A percentile compares a stretch with the other conserved stretches of the same genome.
Conservation (phyloP, 2,329 filamentous ascomycete genomes). For the Aureobasidium sp. region DNA sequence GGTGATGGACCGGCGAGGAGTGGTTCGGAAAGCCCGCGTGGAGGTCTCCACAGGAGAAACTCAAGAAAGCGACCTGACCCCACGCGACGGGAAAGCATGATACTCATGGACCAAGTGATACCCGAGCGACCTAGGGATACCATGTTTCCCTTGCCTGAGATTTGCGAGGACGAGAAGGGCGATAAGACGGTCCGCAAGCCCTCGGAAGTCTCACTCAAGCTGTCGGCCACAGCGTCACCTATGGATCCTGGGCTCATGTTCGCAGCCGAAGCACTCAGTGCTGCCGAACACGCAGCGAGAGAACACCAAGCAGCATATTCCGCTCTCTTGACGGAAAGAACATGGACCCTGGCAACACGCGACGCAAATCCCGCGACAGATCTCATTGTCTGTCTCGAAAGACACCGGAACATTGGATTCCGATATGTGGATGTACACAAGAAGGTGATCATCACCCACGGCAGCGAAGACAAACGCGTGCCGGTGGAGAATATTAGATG, state of each 20-base stretch:
- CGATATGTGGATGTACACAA: conserved; percentile 96
- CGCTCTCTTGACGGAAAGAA: conserved; percentile 86
- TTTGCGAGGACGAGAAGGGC: conserved; percentile 26
- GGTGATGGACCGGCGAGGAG: conserved; percentile 22
- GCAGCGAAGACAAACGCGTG: conserved; percentile 88
- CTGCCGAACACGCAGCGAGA: conserved; percentile 70
- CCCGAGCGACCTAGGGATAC: conserved; percentile 37
- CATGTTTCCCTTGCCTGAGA: conserved; percentile 32
- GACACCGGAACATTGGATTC: conserved; percentile 92
- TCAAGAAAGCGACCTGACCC: conserved; percentile 31
- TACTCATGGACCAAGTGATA: conserved; percentile 54
- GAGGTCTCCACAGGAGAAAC: not conserved
- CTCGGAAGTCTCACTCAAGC: conserved; percentile 31
- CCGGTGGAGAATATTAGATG: conserved; percentile 96
- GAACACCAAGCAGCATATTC: conserved; percentile 84
- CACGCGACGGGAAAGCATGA: conserved; percentile 50
- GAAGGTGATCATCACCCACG: conserved; percentile 94
- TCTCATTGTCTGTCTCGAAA: conserved; percentile 90
- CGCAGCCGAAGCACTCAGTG: conserved; percentile 37
- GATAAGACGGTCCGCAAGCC: conserved; percentile 23
- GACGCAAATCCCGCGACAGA: conserved; percentile 96
- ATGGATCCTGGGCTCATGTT: conserved; percentile 49
- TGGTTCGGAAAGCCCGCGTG: conserved; percentile 2
- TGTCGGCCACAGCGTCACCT: conserved; percentile 36
- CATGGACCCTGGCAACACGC: conserved; percentile 93